phyloP scores from a whole-genome alignment of 2,329 filamentous ascomycete species.

The Raffaelea arxii region DNA sequence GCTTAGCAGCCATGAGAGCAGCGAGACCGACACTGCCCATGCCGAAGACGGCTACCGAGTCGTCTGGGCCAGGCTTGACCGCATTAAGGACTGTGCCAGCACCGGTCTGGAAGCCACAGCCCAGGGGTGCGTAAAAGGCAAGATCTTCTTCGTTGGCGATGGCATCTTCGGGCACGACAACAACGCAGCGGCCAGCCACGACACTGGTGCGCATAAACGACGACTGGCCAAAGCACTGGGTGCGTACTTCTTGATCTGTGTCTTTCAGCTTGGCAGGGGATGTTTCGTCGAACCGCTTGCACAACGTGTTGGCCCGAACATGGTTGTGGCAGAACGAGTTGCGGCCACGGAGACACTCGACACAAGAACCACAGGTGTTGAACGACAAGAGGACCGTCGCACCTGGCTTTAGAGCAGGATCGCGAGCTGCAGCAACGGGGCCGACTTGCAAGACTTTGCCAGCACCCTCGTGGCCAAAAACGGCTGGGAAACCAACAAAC shows the following conservation, averaged over 20 bases:
- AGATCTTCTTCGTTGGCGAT: too few species aligned
- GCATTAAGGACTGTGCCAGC: constrained; percentile 30
- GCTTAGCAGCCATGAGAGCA: constrained; percentile 27
- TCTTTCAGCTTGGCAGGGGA: constrained; percentile 10
- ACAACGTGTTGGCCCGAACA: background rate
- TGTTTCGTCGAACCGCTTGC: constrained; percentile 9
- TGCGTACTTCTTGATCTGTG: constrained; percentile 11
- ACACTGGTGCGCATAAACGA: constrained; percentile 18
- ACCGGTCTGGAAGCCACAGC: constrained; percentile 32
- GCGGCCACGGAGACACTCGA: constrained; percentile 17
- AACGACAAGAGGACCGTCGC: constrained; percentile 25
- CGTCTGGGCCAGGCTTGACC: constrained; percentile 8
- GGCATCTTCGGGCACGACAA: constrained; percentile 15
- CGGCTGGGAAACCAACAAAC: constrained; percentile 13
- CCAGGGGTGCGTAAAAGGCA: constrained; percentile 24
- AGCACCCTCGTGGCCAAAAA: constrained; percentile 59
- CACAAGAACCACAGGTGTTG: constrained; percentile 22
- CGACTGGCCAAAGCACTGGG: constrained; percentile 24
- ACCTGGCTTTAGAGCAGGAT: constrained; percentile 18
- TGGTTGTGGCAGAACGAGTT: constrained; percentile 19
- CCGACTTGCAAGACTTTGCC: constrained; percentile 77
- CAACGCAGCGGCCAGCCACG: constrained; percentile 15
- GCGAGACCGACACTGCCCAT: constrained; percentile 28
- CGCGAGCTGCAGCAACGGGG: constrained; percentile 13
- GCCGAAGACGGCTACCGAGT: constrained; percentile 26